Evolutionary conservation across 805 yeast genomes (phyloP), one percentile per base, ranked within the genome.

Genomic region (Hanseniaspora jakobsenii): DNA sequence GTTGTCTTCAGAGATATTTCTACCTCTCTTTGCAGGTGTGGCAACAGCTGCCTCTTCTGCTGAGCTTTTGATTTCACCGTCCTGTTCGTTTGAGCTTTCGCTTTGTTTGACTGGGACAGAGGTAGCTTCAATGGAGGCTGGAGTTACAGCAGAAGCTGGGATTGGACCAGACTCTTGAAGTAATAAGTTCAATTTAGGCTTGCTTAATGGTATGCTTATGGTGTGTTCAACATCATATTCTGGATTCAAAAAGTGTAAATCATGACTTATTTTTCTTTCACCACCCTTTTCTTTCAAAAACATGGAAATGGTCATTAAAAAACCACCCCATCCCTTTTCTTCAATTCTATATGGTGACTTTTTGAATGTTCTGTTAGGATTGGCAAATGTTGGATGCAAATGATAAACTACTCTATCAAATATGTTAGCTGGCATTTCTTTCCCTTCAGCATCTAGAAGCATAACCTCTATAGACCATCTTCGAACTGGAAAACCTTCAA

Each of bases 261-360:
- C 98, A 59, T 91, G 97, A 55, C 73, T 75, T 47, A 91, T 62
- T 58, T 82, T 82, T 50, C 81, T 72, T 61, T 87, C 96, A 38
- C 97, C 97, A 44, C 79, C 81, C 57, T 81, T 82, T 49, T 93
- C 97, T 16, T 79, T 70, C 36, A 82, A 66, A 49, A 81, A 81
- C 34, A 87, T 67, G 27, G 81, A 71, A 49, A 91, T 78, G 30
- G 82, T 82, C 59, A 91, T 72, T 57, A 87, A 95, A 56, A 89
- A 89, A 53, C 89, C 97, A 60, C 97, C 98, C 97, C 98, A 89
- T 41, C 98, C 98, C 65, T 84, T 79, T 61, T 89, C 98, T 56
- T 77, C 82, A 47, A 89, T 80, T 57, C 65, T 73, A 65, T 87
- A 89, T 9, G 98, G 98, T 8, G 81, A 73, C 56, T 78, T 78